Conservation (phyloP, 1,139 yeast species). For the Suhomyces yuchorum region DNA sequence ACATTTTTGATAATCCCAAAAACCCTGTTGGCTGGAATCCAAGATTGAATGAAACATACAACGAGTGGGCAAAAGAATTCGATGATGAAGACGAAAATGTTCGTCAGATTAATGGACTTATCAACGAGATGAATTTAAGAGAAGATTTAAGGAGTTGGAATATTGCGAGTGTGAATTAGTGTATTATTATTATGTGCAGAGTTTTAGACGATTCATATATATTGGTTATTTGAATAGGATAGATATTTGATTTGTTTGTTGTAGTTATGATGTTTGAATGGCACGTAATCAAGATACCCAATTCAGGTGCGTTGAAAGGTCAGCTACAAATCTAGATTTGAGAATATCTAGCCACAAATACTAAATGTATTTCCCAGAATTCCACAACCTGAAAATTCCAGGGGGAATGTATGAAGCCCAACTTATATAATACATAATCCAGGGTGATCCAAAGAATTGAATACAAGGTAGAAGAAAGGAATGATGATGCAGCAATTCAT, state of each 20-base stretch:
- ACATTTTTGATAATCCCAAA: constrained; percentile 68
- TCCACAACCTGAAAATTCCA: constrained; percentile 10
- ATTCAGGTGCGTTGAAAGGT: no score
- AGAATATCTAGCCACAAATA: constrained; percentile 8
- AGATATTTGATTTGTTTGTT: no score
- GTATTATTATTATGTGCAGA: background rate
- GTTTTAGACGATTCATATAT: no score
- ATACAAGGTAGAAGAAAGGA: constrained; percentile 7
- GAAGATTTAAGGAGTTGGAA: constrained; percentile 52
- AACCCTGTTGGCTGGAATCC: constrained; percentile 58
- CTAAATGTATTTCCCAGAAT: constrained; percentile 11
- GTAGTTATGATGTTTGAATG: no score
- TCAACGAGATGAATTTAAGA: constrained; percentile 43
- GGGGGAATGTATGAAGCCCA: constrained; percentile 10
- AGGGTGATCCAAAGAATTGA: constrained; percentile 13
- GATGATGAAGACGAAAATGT: constrained; percentile 44
- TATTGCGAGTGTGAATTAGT: constrained; percentile 1
- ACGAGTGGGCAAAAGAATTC: constrained; percentile 17
- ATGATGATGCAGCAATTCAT: constrained; percentile 4
- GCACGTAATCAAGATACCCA: no score
- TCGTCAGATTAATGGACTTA: constrained; percentile 48
- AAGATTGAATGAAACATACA: constrained; percentile 24
- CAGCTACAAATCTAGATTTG: background rate
- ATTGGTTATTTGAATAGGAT: no score
- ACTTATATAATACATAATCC: constrained; percentile 14